These are phyloP conservation scores for Pichia manshurica DNA, from an alignment of 805 yeast genomes.

Conservation along the genomic window DNA sequence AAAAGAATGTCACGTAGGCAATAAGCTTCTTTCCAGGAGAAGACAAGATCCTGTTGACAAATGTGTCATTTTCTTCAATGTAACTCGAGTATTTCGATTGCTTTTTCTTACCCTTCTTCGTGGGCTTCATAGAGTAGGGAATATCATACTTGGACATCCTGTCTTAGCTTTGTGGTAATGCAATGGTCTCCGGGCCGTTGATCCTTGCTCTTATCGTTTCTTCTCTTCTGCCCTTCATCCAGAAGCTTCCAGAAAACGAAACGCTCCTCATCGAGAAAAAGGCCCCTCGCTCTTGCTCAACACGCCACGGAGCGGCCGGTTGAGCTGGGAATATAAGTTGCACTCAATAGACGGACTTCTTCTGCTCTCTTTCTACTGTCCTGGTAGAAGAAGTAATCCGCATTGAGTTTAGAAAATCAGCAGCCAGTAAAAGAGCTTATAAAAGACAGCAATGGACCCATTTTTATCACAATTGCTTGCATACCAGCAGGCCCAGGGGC, in stretches of 20 bases:
- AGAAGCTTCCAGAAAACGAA: neutral
- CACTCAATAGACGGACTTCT: too few relatives aligned
- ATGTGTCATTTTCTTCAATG: constrained; percentile 6
- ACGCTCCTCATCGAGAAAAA: too few relatives aligned
- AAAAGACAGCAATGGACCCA: constrained; percentile 4
- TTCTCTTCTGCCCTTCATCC: too few relatives aligned
- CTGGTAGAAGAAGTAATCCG: too few relatives aligned
- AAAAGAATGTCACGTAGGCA: constrained; percentile 11
- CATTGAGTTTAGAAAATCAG: too few relatives aligned
- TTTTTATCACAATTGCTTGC: constrained; percentile 7
- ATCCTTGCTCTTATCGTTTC: too few relatives aligned
- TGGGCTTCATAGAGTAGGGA: constrained; percentile 33
- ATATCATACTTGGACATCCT: constrained; percentile 24
- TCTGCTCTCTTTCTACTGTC: too few relatives aligned
- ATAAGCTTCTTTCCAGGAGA: constrained; percentile 24
- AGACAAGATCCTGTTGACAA: constrained; percentile 22
- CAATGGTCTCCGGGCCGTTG: neutral
- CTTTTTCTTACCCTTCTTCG: constrained; percentile 5
- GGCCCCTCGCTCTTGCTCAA: too few relatives aligned
- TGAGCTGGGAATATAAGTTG: too few relatives aligned
- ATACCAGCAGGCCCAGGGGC: constrained; percentile 3
- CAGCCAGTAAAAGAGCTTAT: too few relatives aligned
- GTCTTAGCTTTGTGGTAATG: neutral
- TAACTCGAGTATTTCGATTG: constrained; percentile 24
- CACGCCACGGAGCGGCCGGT: constrained; percentile 1